A percentile compares a stretch with the other conserved stretches of the same genome.
Conservation (phyloP, 148 eudicot genomes). For the Camellia granthamiana region DNA sequence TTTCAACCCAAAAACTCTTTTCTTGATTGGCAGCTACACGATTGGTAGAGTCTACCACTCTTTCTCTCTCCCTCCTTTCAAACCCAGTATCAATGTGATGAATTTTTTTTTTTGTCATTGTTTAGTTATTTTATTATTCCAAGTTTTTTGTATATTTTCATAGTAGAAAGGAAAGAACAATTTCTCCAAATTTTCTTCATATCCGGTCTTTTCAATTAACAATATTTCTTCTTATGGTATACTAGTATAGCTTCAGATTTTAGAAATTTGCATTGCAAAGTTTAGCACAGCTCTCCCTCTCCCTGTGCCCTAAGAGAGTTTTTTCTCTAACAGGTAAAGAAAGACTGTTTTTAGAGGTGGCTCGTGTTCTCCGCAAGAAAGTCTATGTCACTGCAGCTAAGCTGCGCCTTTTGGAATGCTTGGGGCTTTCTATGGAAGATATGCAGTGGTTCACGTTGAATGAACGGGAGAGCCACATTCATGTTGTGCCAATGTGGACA, state of each 20-base stretch:
- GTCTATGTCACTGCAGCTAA: constrained; percentile 75
- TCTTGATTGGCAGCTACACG: constrained; percentile 93
- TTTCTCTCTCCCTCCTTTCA: constrained; percentile 1
- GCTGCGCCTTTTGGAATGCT: constrained; percentile 75
- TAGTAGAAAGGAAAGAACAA: background rate
- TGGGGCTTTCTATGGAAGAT: constrained; percentile 70
- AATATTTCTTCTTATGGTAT: background rate
- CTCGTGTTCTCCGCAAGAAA: constrained; percentile 69
- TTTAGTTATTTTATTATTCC: constrained; percentile 10
- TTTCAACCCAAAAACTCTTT: constrained; percentile 83
- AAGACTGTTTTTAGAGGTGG: constrained; percentile 85
- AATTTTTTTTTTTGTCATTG: background rate
- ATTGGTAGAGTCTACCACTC: constrained; percentile 52
- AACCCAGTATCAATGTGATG: background rate
- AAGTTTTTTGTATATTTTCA: background rate
- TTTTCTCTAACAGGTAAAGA: constrained; percentile 63
- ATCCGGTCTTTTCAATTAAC: background rate
- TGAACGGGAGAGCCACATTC: constrained; percentile 86
- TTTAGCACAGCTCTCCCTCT: background rate
- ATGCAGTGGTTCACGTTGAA: constrained; percentile 78
- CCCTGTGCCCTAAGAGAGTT: background rate
- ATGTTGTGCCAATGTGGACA: constrained; percentile 96
- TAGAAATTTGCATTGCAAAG: background rate
- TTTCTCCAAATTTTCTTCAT: background rate
- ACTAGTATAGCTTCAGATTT: background rate